Evolutionary conservation across 805 yeast species (phyloP).

Genomic region (Blastobotrys americana): DNA sequence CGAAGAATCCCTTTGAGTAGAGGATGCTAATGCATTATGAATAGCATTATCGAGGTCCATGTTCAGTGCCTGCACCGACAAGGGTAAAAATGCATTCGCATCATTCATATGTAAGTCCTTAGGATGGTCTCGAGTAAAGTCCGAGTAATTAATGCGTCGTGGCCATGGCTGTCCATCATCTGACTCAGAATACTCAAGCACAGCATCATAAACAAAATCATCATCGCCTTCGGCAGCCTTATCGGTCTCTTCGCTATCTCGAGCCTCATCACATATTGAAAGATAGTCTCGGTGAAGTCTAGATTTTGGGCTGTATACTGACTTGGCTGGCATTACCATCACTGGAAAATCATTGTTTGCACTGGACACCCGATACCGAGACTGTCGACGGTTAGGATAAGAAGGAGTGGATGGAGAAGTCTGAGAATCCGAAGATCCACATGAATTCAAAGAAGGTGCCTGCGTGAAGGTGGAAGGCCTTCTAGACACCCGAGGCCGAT

Average conservation of each 20-base stretch:
- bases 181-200: neutral
- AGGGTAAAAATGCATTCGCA: constrained; percentile 9
- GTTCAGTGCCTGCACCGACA: constrained; percentile 11
- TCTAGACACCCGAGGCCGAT: neutral
- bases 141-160: neutral
- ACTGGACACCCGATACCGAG: neutral
- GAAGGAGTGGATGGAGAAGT: neutral
- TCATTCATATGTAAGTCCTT: neutral
- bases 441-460: neutral
- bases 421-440: neutral
- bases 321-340: neutral
- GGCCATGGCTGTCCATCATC: neutral
- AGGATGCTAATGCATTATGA: constrained; percentile 6
- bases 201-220: neutral
- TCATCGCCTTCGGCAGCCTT: neutral
- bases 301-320: neutral
- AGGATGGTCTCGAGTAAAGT: neutral
- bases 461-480: neutral
- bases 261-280: neutral
- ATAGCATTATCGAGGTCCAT: constrained; percentile 10
- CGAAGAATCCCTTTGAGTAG: neutral
- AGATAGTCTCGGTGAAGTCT: neutral
- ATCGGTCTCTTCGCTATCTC: neutral
- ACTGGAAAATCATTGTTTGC: neutral
- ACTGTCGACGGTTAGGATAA: neutral